These are phyloP conservation scores for Penicillium fimorum DNA, from an alignment of 495 filamentous ascomycete genomes.

Conservation along the genomic window DNA sequence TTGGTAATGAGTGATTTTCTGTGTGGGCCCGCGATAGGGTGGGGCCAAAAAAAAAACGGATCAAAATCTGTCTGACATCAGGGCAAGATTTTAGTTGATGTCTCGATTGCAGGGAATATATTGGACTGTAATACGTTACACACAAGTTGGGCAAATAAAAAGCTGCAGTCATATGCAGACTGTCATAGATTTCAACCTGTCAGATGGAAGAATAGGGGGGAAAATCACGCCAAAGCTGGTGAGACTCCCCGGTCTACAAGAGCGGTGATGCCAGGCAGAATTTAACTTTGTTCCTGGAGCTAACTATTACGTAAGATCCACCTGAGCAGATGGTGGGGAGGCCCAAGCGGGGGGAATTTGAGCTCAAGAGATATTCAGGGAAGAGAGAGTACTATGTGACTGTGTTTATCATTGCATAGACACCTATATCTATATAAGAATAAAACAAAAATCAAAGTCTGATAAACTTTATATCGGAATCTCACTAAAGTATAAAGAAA, in stretches of 20 bases:
- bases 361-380: no score
- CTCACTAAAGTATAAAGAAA: no score
- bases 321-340: not conserved
- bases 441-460: no score
- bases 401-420: no score
- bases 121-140: conserved; percentile 8
- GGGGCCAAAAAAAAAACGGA: conserved; percentile 19
- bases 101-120: not conserved
- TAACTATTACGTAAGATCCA: not conserved
- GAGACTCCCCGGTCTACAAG: conserved; percentile 12
- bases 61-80: conserved; percentile 34
- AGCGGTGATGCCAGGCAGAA: conserved; percentile 25
- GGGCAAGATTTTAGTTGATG: conserved; percentile 5
- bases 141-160: not conserved
- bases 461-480: no score
- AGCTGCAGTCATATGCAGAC: conserved; percentile 9
- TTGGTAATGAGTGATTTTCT: conserved; percentile 33
- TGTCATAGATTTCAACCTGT: conserved; percentile 13
- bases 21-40: conserved; percentile 28
- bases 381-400: no score
- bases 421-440: no score
- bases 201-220: not conserved
- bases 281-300: conserved; percentile 15
- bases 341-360: not conserved
- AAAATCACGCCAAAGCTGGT: not conserved